Evolutionary conservation across 495 filamentous ascomycete species (phyloP).

Genomic region (Aspergillus ostianus): DNA sequence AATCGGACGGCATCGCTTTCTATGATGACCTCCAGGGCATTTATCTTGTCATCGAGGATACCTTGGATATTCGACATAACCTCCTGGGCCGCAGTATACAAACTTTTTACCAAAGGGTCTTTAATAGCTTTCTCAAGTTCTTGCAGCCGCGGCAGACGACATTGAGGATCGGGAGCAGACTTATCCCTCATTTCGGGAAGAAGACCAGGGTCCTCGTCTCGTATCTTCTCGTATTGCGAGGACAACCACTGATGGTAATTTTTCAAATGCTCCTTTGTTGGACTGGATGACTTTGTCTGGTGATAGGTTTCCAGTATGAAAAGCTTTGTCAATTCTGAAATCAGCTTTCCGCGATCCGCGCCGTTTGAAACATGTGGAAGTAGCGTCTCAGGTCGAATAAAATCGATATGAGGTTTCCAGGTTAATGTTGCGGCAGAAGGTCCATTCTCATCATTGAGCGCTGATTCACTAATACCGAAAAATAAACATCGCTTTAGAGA

Average conservation of each 20-base stretch:
- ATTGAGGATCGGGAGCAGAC: no score
- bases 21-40: constrained; percentile 29
- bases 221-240: neutral
- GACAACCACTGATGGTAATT: constrained; percentile 4
- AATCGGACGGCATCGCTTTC: constrained; percentile 22
- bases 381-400: constrained; percentile 3
- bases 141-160: neutral
- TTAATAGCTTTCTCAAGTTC: neutral
- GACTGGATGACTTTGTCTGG: neutral
- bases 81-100: neutral
- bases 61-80: constrained; percentile 2
- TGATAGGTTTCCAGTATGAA: constrained; percentile 9
- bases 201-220: neutral
- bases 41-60: constrained; percentile 12
- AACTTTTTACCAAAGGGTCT: neutral
- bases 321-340: neutral
- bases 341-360: neutral
- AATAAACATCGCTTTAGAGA: constrained; percentile 4
- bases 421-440: constrained; percentile 1
- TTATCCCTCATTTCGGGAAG: constrained; percentile 4
- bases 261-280: neutral
- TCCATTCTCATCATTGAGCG: neutral
- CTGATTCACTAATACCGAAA: constrained; percentile 6
- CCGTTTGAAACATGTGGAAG: neutral
- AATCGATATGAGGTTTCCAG: constrained; percentile 26